These are phyloP conservation scores for Cryoendolithus antarcticus DNA, from an alignment of 2,329 filamentous ascomycete species.

Conservation along the genomic window DNA sequence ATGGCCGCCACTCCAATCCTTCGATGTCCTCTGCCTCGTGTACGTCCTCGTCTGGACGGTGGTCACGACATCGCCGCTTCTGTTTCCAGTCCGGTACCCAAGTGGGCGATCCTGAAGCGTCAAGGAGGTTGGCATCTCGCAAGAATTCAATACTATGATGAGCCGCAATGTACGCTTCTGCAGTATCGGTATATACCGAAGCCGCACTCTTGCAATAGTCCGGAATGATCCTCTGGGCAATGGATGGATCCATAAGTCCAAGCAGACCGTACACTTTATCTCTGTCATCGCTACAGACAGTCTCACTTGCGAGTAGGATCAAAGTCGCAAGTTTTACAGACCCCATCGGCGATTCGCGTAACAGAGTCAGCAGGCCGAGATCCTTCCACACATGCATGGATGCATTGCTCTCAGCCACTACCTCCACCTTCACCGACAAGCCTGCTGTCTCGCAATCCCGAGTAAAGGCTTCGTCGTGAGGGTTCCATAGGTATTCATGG, in stretches of 20 bases:
- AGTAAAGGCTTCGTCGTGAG: not conserved
- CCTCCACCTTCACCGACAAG: not conserved
- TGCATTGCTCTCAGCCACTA: not conserved
- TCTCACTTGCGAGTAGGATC: no score
- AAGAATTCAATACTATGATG: not conserved
- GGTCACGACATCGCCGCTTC: not conserved
- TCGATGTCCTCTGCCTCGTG: not conserved
- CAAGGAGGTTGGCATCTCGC: not conserved
- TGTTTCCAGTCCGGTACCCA: constrained; percentile 1
- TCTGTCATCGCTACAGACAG: not conserved
- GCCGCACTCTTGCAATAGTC: not conserved
- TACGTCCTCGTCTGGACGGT: not conserved
- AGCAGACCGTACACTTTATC: not conserved
- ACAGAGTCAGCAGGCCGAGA: not conserved
- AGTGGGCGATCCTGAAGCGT: not conserved
- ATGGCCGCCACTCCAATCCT: not conserved
- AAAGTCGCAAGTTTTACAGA: not conserved
- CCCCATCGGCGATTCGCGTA: no score
- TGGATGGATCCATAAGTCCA: not conserved
- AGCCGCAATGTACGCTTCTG: not conserved
- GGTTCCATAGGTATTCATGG: not conserved
- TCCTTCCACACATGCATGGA: no score
- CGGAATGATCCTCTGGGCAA: not conserved
- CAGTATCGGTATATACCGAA: not conserved
- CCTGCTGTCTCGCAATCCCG: no score